Base-by-base conservation (phyloP, 2,329 filamentous ascomycete genomes). In the Paradendryphiella salina region DNA sequence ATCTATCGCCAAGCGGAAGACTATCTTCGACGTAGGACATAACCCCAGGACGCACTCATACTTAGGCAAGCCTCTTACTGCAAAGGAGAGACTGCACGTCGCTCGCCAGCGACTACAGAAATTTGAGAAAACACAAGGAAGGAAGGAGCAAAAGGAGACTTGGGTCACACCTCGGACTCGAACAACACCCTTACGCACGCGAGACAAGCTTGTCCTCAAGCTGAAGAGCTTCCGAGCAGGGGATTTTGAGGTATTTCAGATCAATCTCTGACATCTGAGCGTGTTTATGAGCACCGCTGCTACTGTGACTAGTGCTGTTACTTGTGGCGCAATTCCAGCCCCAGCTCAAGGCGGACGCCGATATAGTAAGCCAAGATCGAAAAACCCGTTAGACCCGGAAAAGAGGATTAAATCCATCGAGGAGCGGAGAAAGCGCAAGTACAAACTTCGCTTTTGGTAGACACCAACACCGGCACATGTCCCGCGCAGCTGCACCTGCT, bases 91-190 rank as follows among this genome's bases (percentile, higher is more conserved):
- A 40, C 45, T 51, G 6, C 44, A 38, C 33, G 26, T 54, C 21
- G 53, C 50, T 9, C 44, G 47, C 11, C 31, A 37, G n/a, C 53
- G 53, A 4, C 35, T 54, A 6, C 43, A 15, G n/a, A 53, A 43
- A 42, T 42, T 56, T 11, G 50, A 56, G 5, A 40, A 43, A 44
- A 43, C n/a, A 14, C 14, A 29, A 29, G 39, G 33, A 13, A 14
- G 33, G n/a, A 43, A 39, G 11, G 34, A 39, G 14, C 42, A 40
- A 6, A 44, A 36, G 38, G 43, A 34, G 14, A 26, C 13, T 8
- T 33, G 45, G 31, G 29, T 5, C 20, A 7, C 9, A 15, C 39
- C 20, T 38, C 7, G 33, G n/a, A 31, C 29, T 8, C 8, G 10
- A 9, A 41, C 15, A 15, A 37, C 26, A 18, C 26, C 43, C n/a